Conservation (phyloP, 805 yeast genomes). For the Metschnikowia similis region DNA sequence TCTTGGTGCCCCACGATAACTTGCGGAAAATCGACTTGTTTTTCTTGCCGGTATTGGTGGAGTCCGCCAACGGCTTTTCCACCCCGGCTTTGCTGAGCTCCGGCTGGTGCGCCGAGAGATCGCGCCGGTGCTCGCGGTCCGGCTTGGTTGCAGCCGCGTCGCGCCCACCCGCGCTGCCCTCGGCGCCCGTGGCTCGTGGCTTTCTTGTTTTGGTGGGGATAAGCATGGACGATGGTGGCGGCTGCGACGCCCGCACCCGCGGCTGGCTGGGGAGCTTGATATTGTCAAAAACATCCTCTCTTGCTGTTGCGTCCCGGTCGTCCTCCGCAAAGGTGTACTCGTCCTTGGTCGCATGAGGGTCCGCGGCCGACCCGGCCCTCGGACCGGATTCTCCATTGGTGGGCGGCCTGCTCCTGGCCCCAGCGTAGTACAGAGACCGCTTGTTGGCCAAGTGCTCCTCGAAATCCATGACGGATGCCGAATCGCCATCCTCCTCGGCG, state of each 20-base stretch:
- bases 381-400: not conserved
- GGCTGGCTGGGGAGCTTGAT: conserved; percentile 40
- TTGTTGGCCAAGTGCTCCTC: conserved; percentile 37
- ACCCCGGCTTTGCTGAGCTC: conserved; percentile 9
- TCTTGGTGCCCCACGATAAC: conserved; percentile 47
- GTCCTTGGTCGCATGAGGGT: not conserved
- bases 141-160: not conserved
- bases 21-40: conserved; percentile 45
- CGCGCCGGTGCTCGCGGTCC: not conserved
- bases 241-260: conserved; percentile 17
- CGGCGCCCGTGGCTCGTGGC: not conserved
- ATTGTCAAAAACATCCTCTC: conserved; percentile 36
- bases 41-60: conserved; percentile 23
- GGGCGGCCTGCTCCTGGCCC: conserved; percentile 23
- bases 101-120: not conserved
- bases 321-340: conserved; percentile 7
- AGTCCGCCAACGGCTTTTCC: conserved; percentile 30
- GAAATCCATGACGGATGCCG: conserved; percentile 38
- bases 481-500: conserved; percentile 30
- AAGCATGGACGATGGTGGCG: conserved; percentile 35
- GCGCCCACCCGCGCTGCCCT: not conserved
- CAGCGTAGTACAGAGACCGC: conserved; percentile 37
- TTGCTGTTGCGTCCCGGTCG: conserved; percentile 1
- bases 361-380: not conserved
- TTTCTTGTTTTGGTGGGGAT: conserved; percentile 21